Conservation (phyloP, 768 basidiomycete genomes). For the Russula sp. region DNA sequence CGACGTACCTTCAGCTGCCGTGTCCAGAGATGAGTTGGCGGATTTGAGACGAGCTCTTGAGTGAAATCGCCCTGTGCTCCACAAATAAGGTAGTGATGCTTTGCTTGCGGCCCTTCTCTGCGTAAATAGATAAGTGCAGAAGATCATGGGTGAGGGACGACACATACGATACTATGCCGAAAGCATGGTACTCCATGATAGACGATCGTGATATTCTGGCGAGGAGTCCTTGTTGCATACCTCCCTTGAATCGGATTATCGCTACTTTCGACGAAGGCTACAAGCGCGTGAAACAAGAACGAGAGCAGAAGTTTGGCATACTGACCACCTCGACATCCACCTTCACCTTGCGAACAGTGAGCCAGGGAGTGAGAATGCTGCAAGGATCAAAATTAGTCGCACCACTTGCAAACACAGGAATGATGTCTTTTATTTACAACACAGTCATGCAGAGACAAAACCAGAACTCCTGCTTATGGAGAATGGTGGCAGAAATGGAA, state of each 20-base stretch:
- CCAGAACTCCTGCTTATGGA: slow-evolving; percentile 74
- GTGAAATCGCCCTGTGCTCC: slow-evolving; percentile 84
- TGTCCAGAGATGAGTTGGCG: slow-evolving; percentile 69
- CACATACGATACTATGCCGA: slow-evolving; percentile 68
- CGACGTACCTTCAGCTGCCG: slow-evolving; percentile 64
- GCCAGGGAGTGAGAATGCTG: slow-evolving; percentile 70
- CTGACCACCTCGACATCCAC: slow-evolving; percentile 73
- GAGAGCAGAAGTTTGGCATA: slow-evolving; percentile 3
- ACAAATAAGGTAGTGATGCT: slow-evolving; percentile 76
- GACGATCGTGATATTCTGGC: slow-evolving; percentile 67
- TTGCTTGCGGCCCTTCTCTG: slow-evolving; percentile 66
- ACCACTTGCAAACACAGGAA: neutral
- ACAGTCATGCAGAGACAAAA: slow-evolving; percentile 66
- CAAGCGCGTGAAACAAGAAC: neutral
- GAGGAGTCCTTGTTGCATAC: slow-evolving; percentile 79
- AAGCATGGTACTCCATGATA: slow-evolving; percentile 79
- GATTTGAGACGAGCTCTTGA: slow-evolving; percentile 58
- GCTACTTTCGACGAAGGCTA: slow-evolving; percentile 78
- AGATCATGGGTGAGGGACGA: neutral
- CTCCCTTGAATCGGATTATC: slow-evolving; percentile 70
- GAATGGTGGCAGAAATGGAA: slow-evolving; percentile 45
- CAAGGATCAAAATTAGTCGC: slow-evolving; percentile 3
- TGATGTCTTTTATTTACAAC: slow-evolving; percentile 45
- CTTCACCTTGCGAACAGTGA: slow-evolving; percentile 63
- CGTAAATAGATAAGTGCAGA: slow-evolving; percentile 10